Base-by-base conservation (phyloP, 2,329 filamentous ascomycete species). In the Hymenoscyphus albidus region DNA sequence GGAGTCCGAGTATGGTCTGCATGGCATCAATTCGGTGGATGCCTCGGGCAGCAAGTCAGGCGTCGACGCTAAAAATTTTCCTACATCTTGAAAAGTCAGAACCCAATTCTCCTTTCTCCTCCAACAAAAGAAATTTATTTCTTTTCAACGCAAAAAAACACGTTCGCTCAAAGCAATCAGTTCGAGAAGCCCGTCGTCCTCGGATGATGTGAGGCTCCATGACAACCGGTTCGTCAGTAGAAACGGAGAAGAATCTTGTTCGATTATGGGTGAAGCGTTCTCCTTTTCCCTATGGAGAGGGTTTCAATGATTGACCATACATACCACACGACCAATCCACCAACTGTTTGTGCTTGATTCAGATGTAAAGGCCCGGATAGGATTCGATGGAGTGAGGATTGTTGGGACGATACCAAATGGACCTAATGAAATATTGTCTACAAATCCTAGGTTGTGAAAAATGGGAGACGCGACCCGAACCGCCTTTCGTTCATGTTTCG, bases 231-330 rank as follows among this genome's bases (percentile, higher is more conserved):
- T 71, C 72, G 72, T 74, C 69, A 71, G 72, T 57, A 73, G 72
- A 71, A 71, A 57, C 67, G 73, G 70, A 73, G 71, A 74, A 64
- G 48, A 70, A 70, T 57, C 9, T 65, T 64, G 69, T 64, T 70
- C 64, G 67, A 69, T 74, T 72, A 71, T 75, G 73, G 73, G 73
- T 75, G 70, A 69, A 65, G 70, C 69, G 70, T 70, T 73, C 62
- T 67, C 64, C 60, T 67, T 68, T 67, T 32, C 62, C 44, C 67
- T 42, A 70, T 75, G 69, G 67, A 67, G 61, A 69, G 67, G 68
- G 70, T 70, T 71, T 71, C 73, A 75, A 71, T 72, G 73, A 74
- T 74, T 72, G 67, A 68, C 70, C 70, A 65, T 65, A 75, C 70
- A 74, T 71, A 55, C 63, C 31, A 35, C 44, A 22, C 44, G 44